phyloP scores from a whole-genome alignment of 2,329 filamentous ascomycete genomes.

The Penicillium crustosum region DNA sequence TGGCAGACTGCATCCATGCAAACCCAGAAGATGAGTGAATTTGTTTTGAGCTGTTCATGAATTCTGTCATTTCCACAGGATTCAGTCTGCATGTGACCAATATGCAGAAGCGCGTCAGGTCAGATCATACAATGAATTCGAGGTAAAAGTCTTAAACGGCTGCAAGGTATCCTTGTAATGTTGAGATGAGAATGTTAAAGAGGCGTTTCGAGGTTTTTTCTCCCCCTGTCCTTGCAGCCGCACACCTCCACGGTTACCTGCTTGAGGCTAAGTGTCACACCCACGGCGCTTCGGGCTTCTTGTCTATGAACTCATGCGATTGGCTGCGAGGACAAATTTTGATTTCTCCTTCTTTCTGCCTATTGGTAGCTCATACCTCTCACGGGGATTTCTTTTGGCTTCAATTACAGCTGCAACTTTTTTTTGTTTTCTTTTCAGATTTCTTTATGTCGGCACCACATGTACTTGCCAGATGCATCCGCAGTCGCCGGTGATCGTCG shows the following conservation, averaged over 20 bases:
- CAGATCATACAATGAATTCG: constrained; percentile 1
- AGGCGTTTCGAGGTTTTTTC: neutral
- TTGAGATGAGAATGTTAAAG: neutral
- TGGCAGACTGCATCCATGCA: neutral
- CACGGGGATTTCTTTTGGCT: constrained; percentile 7
- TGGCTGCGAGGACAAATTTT: constrained; percentile 18
- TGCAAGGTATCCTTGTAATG: constrained; percentile 4
- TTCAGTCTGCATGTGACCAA: constrained; percentile 4
- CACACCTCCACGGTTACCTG: constrained; percentile 25
- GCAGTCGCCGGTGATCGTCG: constrained; percentile 8
- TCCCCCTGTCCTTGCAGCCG: constrained; percentile 19
- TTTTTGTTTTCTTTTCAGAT: neutral
- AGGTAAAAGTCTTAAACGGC: constrained; percentile 10
- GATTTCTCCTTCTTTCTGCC: constrained; percentile 3
- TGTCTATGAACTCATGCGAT: constrained; percentile 7
- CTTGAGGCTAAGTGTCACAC: constrained; percentile 18
- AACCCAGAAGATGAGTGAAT: neutral
- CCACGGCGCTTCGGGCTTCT: constrained; percentile 15
- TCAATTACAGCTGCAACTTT: neutral
- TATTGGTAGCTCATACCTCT: constrained; percentile 15
- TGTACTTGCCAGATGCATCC: constrained; percentile 4
- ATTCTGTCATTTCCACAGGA: neutral
- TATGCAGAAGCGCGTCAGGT: neutral
- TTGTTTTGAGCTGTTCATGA: neutral
- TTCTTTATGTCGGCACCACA: constrained; percentile 1